Conservation (phyloP, 768 basidiomycete species). For the Hemileccinum rubropunctum region DNA sequence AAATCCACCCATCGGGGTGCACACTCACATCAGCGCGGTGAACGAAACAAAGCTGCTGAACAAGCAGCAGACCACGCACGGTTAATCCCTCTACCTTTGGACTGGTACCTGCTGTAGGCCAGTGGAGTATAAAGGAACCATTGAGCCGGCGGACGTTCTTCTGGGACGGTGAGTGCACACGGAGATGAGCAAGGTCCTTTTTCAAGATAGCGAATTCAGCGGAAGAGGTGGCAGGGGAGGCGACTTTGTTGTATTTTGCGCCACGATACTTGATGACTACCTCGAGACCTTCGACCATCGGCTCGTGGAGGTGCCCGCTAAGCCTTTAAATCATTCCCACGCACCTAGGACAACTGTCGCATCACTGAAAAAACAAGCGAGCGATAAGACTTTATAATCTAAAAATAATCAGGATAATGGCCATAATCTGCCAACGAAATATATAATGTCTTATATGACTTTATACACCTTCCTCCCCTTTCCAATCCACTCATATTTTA, state of each 20-base stretch:
- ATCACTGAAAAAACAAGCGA: too few relatives aligned
- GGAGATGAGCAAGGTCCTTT: slow-evolving; percentile 28
- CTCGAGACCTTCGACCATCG: slow-evolving; percentile 24
- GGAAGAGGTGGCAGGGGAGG: slow-evolving; percentile 7
- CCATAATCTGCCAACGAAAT: too few relatives aligned
- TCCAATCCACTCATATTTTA: too few relatives aligned
- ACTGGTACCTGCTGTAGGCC: slow-evolving; percentile 15
- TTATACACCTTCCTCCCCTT: too few relatives aligned
- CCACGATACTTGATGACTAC: slow-evolving; percentile 26
- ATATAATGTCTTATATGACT: too few relatives aligned
- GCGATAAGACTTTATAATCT: too few relatives aligned
- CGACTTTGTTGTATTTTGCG: slow-evolving; percentile 13
- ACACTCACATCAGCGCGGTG: not conserved
- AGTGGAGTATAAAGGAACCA: slow-evolving; percentile 25
- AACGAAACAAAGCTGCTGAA: not conserved
- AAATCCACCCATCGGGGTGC: not conserved
- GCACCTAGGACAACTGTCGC: too few relatives aligned
- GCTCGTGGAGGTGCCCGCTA: too few relatives aligned
- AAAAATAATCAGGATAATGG: too few relatives aligned
- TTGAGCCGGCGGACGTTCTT: slow-evolving; percentile 23
- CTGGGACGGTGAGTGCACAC: slow-evolving; percentile 28
- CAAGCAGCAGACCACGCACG: slow-evolving; percentile 8
- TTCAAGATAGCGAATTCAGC: slow-evolving; percentile 24
- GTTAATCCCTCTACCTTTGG: not conserved
- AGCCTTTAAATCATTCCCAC: too few relatives aligned